Conservation (phyloP, 805 yeast species). For the Lachancea quebecensis region DNA sequence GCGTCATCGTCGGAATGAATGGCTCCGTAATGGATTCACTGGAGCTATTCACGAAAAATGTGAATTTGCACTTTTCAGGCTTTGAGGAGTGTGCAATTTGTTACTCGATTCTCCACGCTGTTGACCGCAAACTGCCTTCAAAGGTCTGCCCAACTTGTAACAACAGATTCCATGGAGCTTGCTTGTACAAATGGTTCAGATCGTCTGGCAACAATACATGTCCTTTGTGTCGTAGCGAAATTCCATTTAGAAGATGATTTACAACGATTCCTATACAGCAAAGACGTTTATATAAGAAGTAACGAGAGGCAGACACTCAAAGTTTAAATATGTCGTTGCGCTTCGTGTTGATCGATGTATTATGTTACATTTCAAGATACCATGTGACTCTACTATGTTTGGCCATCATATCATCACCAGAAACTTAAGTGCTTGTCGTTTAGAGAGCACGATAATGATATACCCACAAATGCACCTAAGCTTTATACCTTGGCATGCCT, state of each 20-base stretch:
- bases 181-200: constrained; percentile 95
- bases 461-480: too few relatives aligned
- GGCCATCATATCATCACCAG: too few relatives aligned
- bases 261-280: neutral
- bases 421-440: too few relatives aligned
- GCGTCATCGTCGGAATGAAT: constrained; percentile 66
- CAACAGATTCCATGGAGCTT: constrained; percentile 92
- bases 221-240: constrained; percentile 74
- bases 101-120: constrained; percentile 78
- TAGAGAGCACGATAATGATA: too few relatives aligned
- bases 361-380: too few relatives aligned
- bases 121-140: constrained; percentile 84
- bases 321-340: too few relatives aligned
- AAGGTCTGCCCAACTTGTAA: constrained; percentile 85
- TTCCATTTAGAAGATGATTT: constrained; percentile 25
- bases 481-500: neutral
- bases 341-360: too few relatives aligned
- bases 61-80: constrained; percentile 80
- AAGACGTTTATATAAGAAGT: neutral
- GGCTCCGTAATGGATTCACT: constrained; percentile 48
- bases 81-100: constrained; percentile 97
- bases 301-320: too few relatives aligned
- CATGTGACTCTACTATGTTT: too few relatives aligned
- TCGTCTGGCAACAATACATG: constrained; percentile 89
- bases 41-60: constrained; percentile 49